Base-by-base conservation (phyloP, 2,329 filamentous ascomycete genomes). In the Ploettnerulaceae sp. region DNA sequence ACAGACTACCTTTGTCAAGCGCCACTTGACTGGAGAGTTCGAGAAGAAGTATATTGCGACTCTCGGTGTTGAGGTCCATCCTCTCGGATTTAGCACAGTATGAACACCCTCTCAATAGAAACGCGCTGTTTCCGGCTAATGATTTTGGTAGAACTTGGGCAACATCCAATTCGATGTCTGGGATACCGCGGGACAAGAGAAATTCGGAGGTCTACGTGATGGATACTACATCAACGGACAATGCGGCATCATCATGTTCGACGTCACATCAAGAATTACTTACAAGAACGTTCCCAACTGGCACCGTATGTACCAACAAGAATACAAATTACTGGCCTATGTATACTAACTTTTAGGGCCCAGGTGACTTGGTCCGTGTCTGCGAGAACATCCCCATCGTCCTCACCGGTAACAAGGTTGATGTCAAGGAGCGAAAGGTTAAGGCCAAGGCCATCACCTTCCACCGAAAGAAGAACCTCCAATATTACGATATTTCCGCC, bases 221-320 rank as follows among this genome's bases (percentile, higher is more conserved):
- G 91, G 91, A 63, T 98, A 98, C 84, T 98, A 98, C 80, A 98
- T 98, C 81, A 96, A 96, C 77, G 91, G 91, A 67, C 91, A 97
- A 76, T 97, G 91, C 73, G 91, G 93, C 76, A 96, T 98, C 79
- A 97, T 98, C 84, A 98, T 98, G 91, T 98, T 98, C 73, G 91
- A 98, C 73, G 91, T 98, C 60, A 97, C 93, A 57, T 96, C 91
- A 62, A 88, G 93, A 69, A 97, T 98, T 71, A 98, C 93, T 71
- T 98, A 98, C 86, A 98, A 98, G 86, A 98, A 98, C 79, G 93
- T 98, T 57, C 93, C 93, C 76, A 97, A 97, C 86, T 98, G 93
- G 93, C 93, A 98, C 75, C 93, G 93, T 95, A 84, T 70, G 89
- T 82, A 51, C 14, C 7, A 25, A 31, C 35, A 40, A 12, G 29